These are phyloP conservation scores for Ceriops tagal DNA, from an alignment of 345 rosid species.

Conservation along the genomic window DNA sequence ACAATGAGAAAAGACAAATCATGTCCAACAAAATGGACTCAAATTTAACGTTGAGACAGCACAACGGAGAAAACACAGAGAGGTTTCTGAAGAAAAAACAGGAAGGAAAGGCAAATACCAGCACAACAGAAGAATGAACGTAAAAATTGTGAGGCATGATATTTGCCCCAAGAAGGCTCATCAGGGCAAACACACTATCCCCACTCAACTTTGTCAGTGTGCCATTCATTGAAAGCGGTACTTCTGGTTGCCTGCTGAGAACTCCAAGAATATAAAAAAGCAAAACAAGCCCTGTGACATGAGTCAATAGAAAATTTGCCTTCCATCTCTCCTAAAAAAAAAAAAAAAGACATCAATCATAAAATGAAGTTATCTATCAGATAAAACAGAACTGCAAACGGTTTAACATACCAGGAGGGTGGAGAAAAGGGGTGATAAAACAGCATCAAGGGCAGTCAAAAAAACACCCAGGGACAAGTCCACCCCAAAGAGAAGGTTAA, in stretches of 20 bases:
- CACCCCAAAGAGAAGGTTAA: slow-evolving; percentile 80
- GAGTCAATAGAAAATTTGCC: slow-evolving; percentile 51
- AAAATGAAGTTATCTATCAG: slow-evolving; percentile 5
- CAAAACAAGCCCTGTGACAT: slow-evolving; percentile 53
- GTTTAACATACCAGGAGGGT: slow-evolving; percentile 56
- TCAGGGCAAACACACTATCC: slow-evolving; percentile 72
- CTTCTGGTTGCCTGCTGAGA: slow-evolving; percentile 73
- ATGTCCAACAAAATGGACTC: no score
- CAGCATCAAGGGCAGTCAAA: slow-evolving; percentile 82
- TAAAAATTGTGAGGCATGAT: slow-evolving; percentile 95
- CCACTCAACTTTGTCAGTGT: slow-evolving; percentile 54
- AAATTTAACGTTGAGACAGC: no score
- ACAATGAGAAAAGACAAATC: no score
- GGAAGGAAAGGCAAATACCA: slow-evolving; percentile 44
- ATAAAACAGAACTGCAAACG: slow-evolving; percentile 2
- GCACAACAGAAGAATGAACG: slow-evolving; percentile 83
- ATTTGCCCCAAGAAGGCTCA: slow-evolving; percentile 98
- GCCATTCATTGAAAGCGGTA: slow-evolving; percentile 56
- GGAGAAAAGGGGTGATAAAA: slow-evolving; percentile 76
- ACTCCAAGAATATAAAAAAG: slow-evolving; percentile 66
- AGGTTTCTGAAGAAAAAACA: neutral
- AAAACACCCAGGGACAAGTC: slow-evolving; percentile 76
- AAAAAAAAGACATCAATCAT: slow-evolving; percentile 11
- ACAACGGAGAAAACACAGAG: no score
- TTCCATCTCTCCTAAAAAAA: slow-evolving; percentile 56